Conservation (phyloP, 139 green algal genomes). For the Pleodorina starrii region DNA sequence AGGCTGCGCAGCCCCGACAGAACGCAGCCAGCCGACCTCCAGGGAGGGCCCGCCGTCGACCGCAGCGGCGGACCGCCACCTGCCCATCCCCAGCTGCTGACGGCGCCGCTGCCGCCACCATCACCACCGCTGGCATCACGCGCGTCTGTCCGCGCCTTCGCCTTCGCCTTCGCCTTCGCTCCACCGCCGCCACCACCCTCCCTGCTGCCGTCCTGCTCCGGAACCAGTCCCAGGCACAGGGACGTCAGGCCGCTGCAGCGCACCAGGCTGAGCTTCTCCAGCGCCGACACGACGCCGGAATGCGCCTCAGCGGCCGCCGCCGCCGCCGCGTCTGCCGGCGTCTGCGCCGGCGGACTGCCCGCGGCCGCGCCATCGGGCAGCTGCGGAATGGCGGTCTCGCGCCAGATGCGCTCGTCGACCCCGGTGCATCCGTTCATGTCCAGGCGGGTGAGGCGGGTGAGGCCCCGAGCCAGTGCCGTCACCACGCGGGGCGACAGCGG, state of each 20-base stretch:
- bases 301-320: neutral
- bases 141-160: no score
- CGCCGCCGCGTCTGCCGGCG: neutral
- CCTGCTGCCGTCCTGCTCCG: neutral
- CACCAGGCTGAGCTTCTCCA: slow-evolving; percentile 68
- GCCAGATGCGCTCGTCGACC: slow-evolving; percentile 64
- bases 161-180: neutral
- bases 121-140: no score
- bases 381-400: neutral
- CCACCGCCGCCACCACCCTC: neutral
- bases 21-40: slow-evolving; percentile 15
- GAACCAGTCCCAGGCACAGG: slow-evolving; percentile 68
- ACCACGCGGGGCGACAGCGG: slow-evolving; percentile 35
- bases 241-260: slow-evolving; percentile 59
- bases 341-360: neutral
- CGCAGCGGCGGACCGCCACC: neutral
- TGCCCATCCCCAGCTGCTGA: neutral
- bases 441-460: slow-evolving; percentile 54
- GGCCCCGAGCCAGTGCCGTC: slow-evolving; percentile 40
- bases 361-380: no score
- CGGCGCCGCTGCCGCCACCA: neutral
- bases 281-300: neutral
- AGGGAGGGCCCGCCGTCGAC: neutral
- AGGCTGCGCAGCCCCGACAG: slow-evolving; percentile 53
- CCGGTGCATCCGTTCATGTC: slow-evolving; percentile 64